A percentile compares a stretch with the other conserved stretches of the same genome.
These are phyloP conservation scores for Fragaria vesca DNA, from an alignment of 306 rosid species.

Conservation along the genomic window DNA sequence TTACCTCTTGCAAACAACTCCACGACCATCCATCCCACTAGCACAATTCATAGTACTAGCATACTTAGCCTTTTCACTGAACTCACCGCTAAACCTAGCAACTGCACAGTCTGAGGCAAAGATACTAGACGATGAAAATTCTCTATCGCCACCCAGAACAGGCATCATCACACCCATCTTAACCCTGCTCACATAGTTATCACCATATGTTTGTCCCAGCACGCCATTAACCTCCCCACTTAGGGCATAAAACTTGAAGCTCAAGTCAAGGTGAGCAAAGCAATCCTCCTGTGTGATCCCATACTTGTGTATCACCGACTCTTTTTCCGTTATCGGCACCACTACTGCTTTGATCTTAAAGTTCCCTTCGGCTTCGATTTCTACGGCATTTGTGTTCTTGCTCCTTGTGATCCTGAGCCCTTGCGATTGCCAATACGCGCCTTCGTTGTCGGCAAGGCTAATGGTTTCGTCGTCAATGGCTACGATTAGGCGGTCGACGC, in stretches of 20 bases:
- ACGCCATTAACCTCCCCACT: constrained; percentile 34
- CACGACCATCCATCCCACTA: constrained; percentile 32
- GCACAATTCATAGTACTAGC: constrained; percentile 33
- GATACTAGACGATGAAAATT: constrained; percentile 33
- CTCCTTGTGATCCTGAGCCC: constrained; percentile 1
- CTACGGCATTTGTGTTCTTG: constrained; percentile 10
- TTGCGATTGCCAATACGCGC: constrained; percentile 19
- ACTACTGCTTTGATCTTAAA: constrained; percentile 30
- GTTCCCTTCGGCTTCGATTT: constrained; percentile 25
- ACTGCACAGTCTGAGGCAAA: constrained; percentile 32
- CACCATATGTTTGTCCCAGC: constrained; percentile 28
- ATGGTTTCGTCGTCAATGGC: constrained; percentile 18
- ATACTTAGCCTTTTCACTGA: neutral
- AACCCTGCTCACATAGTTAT: constrained; percentile 31
- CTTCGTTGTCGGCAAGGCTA: constrained; percentile 10
- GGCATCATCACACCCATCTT: constrained; percentile 50
- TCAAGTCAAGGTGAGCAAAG: constrained; percentile 36
- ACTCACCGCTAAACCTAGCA: constrained; percentile 22
- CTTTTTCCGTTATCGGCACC: constrained; percentile 24
- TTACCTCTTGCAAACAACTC: constrained; percentile 43
- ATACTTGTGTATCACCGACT: constrained; percentile 21
- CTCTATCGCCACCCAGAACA: constrained; percentile 37
- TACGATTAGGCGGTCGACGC: constrained; percentile 24
- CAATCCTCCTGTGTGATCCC: constrained; percentile 29
- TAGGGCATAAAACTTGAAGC: constrained; percentile 32